phyloP scores from a whole-genome alignment of 768 basidiomycete species.

The Stropharia rugosoannulata region DNA sequence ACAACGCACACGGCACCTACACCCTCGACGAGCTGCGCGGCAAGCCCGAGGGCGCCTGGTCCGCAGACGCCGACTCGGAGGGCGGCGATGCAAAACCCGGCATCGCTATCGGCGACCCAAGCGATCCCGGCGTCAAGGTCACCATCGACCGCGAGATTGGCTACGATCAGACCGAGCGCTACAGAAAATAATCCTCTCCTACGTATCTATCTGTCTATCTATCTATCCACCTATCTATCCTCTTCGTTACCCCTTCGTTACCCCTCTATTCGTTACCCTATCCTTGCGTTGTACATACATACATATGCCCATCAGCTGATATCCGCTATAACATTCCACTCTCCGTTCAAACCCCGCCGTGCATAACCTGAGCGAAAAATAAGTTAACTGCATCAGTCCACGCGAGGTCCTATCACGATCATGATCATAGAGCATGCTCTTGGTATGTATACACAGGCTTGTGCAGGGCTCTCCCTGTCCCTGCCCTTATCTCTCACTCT shows the following conservation, averaged over 20 bases:
- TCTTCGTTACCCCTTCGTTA: not conserved
- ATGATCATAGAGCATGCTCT: too few species aligned
- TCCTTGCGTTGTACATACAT: too few species aligned
- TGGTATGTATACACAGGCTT: too few species aligned
- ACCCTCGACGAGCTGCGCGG: slow-evolving; percentile 55
- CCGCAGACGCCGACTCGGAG: slow-evolving; percentile 1
- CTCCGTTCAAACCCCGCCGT: too few species aligned
- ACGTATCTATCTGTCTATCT: not conserved
- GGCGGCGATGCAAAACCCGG: not conserved
- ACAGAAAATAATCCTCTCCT: slow-evolving; percentile 11
- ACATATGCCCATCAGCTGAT: too few species aligned
- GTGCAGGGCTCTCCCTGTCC: too few species aligned
- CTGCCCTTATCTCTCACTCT: too few species aligned
- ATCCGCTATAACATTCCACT: too few species aligned
- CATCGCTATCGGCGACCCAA: slow-evolving; percentile 23
- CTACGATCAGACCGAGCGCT: slow-evolving; percentile 34
- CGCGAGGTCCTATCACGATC: too few species aligned
- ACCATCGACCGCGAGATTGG: slow-evolving; percentile 58
- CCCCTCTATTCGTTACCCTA: too few species aligned
- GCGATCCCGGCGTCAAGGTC: slow-evolving; percentile 48
- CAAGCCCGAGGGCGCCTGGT: slow-evolving; percentile 49
- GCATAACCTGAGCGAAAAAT: too few species aligned
- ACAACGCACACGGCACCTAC: slow-evolving; percentile 35
- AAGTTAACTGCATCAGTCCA: too few species aligned
- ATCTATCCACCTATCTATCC: not conserved